phyloP scores from a whole-genome alignment of 2,329 filamentous ascomycete genomes.

The Sclerotinia subarctica region DNA sequence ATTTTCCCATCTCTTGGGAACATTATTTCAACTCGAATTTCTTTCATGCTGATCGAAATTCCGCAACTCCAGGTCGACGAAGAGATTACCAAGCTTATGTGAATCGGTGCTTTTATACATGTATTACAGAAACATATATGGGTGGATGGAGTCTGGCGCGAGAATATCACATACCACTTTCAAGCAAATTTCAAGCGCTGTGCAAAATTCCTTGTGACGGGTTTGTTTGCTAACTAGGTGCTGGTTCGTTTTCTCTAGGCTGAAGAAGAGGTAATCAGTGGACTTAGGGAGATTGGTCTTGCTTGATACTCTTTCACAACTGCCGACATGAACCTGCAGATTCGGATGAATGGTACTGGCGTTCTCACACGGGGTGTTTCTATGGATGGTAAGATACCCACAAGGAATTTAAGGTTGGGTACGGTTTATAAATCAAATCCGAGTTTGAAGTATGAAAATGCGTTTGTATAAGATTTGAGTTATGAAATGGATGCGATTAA shows the following conservation, averaged over 20 bases:
- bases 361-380: background rate
- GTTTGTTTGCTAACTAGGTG: constrained; percentile 20
- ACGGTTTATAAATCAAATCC: background rate
- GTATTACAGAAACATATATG: constrained; percentile 24
- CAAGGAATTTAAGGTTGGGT: background rate
- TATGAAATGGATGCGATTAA: background rate
- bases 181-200: constrained; percentile 3
- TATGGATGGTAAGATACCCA: constrained; percentile 9
- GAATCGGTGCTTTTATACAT: constrained; percentile 29
- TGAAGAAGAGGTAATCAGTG: constrained; percentile 16
- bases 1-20: background rate
- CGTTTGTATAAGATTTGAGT: background rate
- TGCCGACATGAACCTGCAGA: background rate
- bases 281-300: constrained; percentile 19
- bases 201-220: constrained; percentile 11
- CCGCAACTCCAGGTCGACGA: constrained; percentile 41
- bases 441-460: background rate
- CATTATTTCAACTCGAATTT: constrained; percentile 15
- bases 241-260: constrained; percentile 17
- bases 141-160: constrained; percentile 27
- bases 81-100: constrained; percentile 41
- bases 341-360: background rate
- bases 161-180: constrained; percentile 23
- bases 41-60: constrained; percentile 19
- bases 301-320: background rate